These are phyloP conservation scores for Sclerotinia subarctica DNA, from an alignment of 2,329 filamentous ascomycete genomes.

Conservation along the genomic window DNA sequence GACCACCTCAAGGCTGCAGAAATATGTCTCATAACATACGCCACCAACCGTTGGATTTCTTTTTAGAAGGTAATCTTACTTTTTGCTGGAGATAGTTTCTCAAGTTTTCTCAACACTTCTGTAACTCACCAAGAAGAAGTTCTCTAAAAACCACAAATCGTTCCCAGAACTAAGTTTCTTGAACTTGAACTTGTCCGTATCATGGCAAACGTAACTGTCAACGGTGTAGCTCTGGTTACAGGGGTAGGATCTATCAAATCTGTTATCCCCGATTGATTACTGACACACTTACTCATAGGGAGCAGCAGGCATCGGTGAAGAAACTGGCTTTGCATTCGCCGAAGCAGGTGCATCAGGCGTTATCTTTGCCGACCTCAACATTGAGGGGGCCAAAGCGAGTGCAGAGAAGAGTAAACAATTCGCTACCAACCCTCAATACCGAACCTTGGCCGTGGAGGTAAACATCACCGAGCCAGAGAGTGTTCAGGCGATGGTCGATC, in stretches of 20 bases:
- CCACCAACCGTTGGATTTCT: not conserved
- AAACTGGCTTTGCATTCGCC: slow-evolving; percentile 9
- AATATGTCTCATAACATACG: not conserved
- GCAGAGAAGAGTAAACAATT: slow-evolving; percentile 33
- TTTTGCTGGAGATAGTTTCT: not conserved
- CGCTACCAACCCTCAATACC: slow-evolving; percentile 33
- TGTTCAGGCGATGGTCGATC: slow-evolving; percentile 34
- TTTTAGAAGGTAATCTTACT: not conserved
- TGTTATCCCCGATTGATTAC: not conserved
- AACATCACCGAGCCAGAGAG: slow-evolving; percentile 30
- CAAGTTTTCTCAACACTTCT: not conserved
- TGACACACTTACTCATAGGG: not conserved
- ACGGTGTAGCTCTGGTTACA: not conserved
- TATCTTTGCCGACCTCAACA: slow-evolving; percentile 34
- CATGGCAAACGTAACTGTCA: not conserved
- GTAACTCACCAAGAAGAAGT: not conserved
- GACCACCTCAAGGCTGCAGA: not conserved
- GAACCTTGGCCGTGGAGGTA: slow-evolving; percentile 30
- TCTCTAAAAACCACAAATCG: not conserved
- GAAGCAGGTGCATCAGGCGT: slow-evolving; percentile 23
- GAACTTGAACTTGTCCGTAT: not conserved
- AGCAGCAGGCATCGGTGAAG: not conserved
- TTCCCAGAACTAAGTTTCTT: not conserved
- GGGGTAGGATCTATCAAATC: not conserved
- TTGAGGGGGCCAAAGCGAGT: slow-evolving; percentile 24